Percentiles rank a stretch among this genome's conserved stretches.
Evolutionary conservation across 805 yeast species (phyloP).

Genomic region (Groenewaldozyma salmanticensis): DNA sequence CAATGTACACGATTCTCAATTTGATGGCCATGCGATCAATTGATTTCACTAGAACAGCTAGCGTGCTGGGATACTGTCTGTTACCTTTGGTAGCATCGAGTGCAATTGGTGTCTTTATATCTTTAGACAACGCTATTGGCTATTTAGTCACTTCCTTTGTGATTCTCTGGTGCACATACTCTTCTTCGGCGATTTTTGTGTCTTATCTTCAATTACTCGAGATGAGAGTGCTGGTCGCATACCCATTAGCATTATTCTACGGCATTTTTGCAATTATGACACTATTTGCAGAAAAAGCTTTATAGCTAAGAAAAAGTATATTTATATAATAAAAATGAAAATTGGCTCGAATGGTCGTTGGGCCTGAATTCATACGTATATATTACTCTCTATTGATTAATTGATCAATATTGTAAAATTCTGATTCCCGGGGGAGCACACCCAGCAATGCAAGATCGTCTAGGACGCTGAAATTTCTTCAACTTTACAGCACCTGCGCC

Average conservation of each 20-base stretch:
- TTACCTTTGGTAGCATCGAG: slow-evolving; percentile 78
- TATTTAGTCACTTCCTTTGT: slow-evolving; percentile 56
- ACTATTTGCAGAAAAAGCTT: slow-evolving; percentile 49
- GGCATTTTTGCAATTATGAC: slow-evolving; percentile 94
- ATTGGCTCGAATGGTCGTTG: too few species aligned
- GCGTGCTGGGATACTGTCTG: slow-evolving; percentile 88
- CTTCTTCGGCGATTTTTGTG: slow-evolving; percentile 89
- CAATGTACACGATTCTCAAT: slow-evolving; percentile 76
- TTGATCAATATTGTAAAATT: too few species aligned
- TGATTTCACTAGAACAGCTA: slow-evolving; percentile 61
- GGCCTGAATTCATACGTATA: too few species aligned
- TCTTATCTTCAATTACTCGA: slow-evolving; percentile 72
- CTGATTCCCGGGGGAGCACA: too few species aligned
- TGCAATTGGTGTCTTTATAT: slow-evolving; percentile 54
- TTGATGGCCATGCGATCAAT: slow-evolving; percentile 57
- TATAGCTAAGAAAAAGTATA: not conserved
- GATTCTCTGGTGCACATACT: slow-evolving; percentile 83
- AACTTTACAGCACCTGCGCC: too few species aligned
- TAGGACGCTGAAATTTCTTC: too few species aligned
- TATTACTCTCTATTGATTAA: too few species aligned
- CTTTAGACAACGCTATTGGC: slow-evolving; percentile 67
- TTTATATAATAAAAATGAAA: too few species aligned
- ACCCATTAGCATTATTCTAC: slow-evolving; percentile 86
- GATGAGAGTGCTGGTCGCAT: slow-evolving; percentile 85
- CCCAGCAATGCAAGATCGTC: too few species aligned